Evolutionary conservation across 169 alveolate genomes (phyloP), one percentile per base, ranked within the genome.

Genomic region (Plasmodium relictum): DNA sequence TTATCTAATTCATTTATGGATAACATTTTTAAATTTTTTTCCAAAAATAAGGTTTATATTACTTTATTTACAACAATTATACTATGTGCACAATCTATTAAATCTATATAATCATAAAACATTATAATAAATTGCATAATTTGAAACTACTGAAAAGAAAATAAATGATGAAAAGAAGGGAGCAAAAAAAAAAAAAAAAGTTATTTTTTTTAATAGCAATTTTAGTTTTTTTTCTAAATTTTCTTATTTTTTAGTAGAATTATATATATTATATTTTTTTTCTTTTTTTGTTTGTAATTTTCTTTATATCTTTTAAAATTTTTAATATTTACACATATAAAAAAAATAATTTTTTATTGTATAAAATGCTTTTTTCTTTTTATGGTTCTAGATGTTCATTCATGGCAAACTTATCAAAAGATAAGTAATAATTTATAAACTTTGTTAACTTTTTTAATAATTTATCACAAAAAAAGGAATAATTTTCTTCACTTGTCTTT

Each of bases 21-120:
- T 65, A 48, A 41, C 14, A 65, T 78, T 63, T 66, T 78, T 54
- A 72, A 78, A 54, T 78, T 78, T 16, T 78, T 78, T 59, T 63
- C 89, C 50, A 78, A 78, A 39, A 78, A 78, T 65, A 78, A 78
- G n/a, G 63, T 63, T 48, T 78, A 78, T 24, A 78, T 78, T 42
- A 78, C 89, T 26, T 58, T 78, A 22, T 65, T 78, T n/a, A 78
- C 89, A 3, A 78, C 89, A 7, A 48, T 78, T 24, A 22, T 78
- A 16, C 45, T 78, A 4, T 78, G 89, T 20, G 89, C 76, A 5
- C 89, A 78, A 20, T 78, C 89, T 18, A 56, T 78, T 14, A 78
- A 78, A 26, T 42, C 54, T 2, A 48, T 18, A 14, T 54, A 24
- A 14, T 6, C 5, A 54, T 12, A 12, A 18, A 31, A 31, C 1